Conservation (phyloP, 257 asterid species). For the Ajuga chamaepitys region DNA sequence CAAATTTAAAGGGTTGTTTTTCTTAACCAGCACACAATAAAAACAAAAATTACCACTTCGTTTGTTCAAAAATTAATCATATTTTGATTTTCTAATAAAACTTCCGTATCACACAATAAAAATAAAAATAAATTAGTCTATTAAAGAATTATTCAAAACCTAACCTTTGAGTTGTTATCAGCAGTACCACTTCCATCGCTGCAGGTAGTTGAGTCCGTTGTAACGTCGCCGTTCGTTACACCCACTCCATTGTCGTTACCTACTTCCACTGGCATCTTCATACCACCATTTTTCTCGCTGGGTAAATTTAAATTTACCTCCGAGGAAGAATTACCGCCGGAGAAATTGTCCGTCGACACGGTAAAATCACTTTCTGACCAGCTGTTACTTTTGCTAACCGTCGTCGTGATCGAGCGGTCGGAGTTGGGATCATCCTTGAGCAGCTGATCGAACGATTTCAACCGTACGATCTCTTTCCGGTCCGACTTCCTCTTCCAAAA, state of each 20-base stretch:
- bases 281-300: constrained; percentile 16
- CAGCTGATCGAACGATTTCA: constrained; percentile 38
- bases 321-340: constrained; percentile 21
- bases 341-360: constrained; percentile 8
- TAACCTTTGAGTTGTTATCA: constrained; percentile 43
- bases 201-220: constrained; percentile 26
- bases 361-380: constrained; percentile 60
- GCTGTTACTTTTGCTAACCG: constrained; percentile 29
- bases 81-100: no score
- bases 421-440: constrained; percentile 28
- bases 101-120: neutral
- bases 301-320: constrained; percentile 24
- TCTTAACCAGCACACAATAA: neutral
- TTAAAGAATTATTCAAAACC: neutral
- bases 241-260: constrained; percentile 11
- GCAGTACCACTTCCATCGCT: constrained; percentile 15
- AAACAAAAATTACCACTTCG: neutral
- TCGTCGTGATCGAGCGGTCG: constrained; percentile 19
- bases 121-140: neutral
- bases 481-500: constrained; percentile 54
- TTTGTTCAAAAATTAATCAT: no score
- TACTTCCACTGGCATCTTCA: neutral
- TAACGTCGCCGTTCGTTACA: constrained; percentile 37
- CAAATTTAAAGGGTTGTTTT: constrained; percentile 3
- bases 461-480: constrained; percentile 38